Conservation (phyloP, 352 stramenopile species). For the Phytophthora brassicae region DNA sequence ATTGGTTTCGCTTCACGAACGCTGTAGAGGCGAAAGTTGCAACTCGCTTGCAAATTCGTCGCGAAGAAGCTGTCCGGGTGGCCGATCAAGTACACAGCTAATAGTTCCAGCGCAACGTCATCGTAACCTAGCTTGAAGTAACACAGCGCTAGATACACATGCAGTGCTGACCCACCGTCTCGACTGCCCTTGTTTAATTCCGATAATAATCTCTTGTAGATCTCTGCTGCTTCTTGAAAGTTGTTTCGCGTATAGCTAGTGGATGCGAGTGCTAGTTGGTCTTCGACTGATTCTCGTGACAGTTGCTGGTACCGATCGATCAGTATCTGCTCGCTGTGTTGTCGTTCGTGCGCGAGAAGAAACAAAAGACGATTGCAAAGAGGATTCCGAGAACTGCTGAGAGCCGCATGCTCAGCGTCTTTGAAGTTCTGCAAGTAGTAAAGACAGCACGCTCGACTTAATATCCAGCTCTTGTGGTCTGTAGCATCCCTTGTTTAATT, state of each 20-base stretch:
- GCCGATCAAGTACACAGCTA: slow-evolving; percentile 52
- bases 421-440: slow-evolving; percentile 53
- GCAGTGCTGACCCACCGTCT: slow-evolving; percentile 35
- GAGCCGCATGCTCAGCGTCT: slow-evolving; percentile 49
- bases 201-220: slow-evolving; percentile 65
- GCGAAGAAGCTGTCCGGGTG: slow-evolving; percentile 66
- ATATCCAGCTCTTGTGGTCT: slow-evolving; percentile 41
- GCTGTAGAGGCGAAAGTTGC: slow-evolving; percentile 62
- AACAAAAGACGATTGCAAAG: slow-evolving; percentile 63
- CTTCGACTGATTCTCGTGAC: slow-evolving; percentile 21
- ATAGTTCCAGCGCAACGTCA: slow-evolving; percentile 64
- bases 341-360: slow-evolving; percentile 37
- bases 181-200: slow-evolving; percentile 19
- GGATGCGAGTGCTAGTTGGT: slow-evolving; percentile 50
- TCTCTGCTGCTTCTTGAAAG: slow-evolving; percentile 64
- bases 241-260: slow-evolving; percentile 54
- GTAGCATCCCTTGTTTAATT: too few relatives aligned
- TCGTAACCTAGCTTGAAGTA: slow-evolving; percentile 78
- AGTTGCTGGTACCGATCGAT: slow-evolving; percentile 76
- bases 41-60: slow-evolving; percentile 69
- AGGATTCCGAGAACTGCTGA: slow-evolving; percentile 40
- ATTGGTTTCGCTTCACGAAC: slow-evolving; percentile 67
- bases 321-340: slow-evolving; percentile 74
- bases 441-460: slow-evolving; percentile 58
- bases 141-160: slow-evolving; percentile 77